Evolutionary conservation across 179 eudicot genomes (phyloP).

Genomic region (Patellifolia procumbens): DNA sequence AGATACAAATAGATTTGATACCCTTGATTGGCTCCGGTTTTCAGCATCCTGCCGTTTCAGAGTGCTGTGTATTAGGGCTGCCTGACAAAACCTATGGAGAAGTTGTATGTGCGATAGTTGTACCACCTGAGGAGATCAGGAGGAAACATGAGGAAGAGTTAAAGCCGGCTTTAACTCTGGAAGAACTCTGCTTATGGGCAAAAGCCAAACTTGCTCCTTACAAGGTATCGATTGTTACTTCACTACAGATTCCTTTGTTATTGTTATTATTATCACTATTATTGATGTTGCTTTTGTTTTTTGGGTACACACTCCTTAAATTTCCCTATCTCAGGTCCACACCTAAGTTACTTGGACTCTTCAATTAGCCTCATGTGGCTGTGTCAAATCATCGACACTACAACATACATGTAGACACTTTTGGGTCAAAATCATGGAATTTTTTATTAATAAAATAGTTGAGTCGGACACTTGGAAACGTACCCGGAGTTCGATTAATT

Average conservation of each 20-base stretch:
- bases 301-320: neutral
- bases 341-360: too few relatives aligned
- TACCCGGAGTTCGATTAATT: too few relatives aligned
- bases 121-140: slow-evolving; percentile 65
- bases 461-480: too few relatives aligned
- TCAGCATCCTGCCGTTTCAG: slow-evolving; percentile 87
- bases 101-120: slow-evolving; percentile 79
- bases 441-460: too few relatives aligned
- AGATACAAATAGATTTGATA: neutral
- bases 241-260: neutral
- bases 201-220: slow-evolving; percentile 94
- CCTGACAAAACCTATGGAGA: slow-evolving; percentile 86
- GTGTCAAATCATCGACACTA: too few relatives aligned
- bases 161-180: slow-evolving; percentile 71
- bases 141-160: slow-evolving; percentile 52
- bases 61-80: slow-evolving; percentile 94
- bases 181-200: slow-evolving; percentile 78
- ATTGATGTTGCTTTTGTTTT: too few relatives aligned
- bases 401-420: too few relatives aligned
- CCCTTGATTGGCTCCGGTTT: slow-evolving; percentile 15
- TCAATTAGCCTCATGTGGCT: too few relatives aligned
- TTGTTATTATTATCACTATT: neutral
- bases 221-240: slow-evolving; percentile 54
- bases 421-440: too few relatives aligned
- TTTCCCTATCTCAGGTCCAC: too few relatives aligned